Percentiles rank a stretch among this genome's conserved stretches.
Conservation (phyloP, 1,284 basidiomycete species). For the Fistulinella staudtii region DNA sequence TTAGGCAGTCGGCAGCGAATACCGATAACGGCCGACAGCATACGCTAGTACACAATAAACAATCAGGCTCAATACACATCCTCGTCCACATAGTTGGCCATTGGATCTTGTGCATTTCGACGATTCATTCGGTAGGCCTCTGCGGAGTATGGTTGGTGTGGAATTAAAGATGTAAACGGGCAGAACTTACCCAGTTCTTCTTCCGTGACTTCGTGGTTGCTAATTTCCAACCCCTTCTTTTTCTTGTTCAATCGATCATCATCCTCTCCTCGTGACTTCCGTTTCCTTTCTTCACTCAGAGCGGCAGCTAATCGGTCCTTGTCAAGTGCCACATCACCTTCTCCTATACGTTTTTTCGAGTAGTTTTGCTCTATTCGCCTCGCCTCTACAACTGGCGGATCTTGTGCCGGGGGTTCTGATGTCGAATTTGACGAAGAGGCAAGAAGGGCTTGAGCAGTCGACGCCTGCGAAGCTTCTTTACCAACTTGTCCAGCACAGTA, state of each 20-base stretch:
- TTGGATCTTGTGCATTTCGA: constrained; percentile 75
- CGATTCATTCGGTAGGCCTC: constrained; percentile 82
- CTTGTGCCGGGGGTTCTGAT: constrained; percentile 23
- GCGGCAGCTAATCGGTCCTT: constrained; percentile 66
- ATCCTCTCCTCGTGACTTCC: constrained; percentile 57
- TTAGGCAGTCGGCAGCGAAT: neutral
- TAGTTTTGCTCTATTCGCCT: constrained; percentile 57
- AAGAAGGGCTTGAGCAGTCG: constrained; percentile 67
- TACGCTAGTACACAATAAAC: constrained; percentile 25
- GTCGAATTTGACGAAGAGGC: constrained; percentile 33
- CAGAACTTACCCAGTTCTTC: constrained; percentile 78
- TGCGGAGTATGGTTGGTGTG: constrained; percentile 32
- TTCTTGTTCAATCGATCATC: constrained; percentile 60
- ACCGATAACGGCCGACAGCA: too few species aligned
- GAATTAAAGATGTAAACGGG: constrained; percentile 1
- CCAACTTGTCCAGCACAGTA: constrained; percentile 93
- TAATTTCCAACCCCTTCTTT: constrained; percentile 44
- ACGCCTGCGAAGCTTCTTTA: constrained; percentile 73
- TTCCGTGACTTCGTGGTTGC: constrained; percentile 79
- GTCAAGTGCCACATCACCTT: constrained; percentile 72
- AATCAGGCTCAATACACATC: constrained; percentile 33
- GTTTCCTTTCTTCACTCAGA: constrained; percentile 76
- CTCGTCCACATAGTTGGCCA: constrained; percentile 78
- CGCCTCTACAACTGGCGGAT: constrained; percentile 31
- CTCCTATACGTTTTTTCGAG: constrained; percentile 68